Evolutionary conservation across 1,284 basidiomycete species (phyloP), one percentile per base, ranked within the genome.

Genomic region (Sutorius eximius): DNA sequence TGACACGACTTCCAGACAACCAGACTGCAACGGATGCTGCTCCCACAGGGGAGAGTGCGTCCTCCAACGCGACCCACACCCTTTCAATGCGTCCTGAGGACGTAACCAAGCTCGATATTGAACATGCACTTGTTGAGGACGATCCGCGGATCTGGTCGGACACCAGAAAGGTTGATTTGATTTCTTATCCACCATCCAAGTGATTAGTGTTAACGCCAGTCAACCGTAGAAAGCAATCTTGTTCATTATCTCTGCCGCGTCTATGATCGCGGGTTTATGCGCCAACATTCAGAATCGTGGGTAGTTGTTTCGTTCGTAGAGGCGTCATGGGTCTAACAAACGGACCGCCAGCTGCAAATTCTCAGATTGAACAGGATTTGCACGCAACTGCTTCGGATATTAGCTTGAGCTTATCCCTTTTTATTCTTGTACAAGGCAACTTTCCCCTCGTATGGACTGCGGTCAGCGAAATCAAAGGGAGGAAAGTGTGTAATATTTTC

Each of bases 81-180:
- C 29, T 45, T 38, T 57, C 46, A 16, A 24, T 15, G 1, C 38
- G 43, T 30, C 41, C 55, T 1, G 36, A 44, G 18, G 32, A 34
- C 11, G 32, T 41, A 5, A 34, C 40, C 41, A 57, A 66, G 45
- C 56, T 49, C 27, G 86, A 89, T 63, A 87, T 89, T 48, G 86
- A 89, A 64, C 86, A 88, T 67, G 75, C 78, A 12, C 20, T 24
- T 72, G 92, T 94, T 5, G 74, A 78, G 3, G 81, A 94, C 64
- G 93, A 95, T 72, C 93, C 93, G 3, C 76, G 92, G 38, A 64
- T 76, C 53, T 95, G 93, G 93, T 82, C 83, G 1, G 58, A 68
- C 20, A 56, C 74, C 40, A 82, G 85, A 63, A 95, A 95, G 80
- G 85, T 85, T 30, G 16, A 63, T 61, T 45, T 34, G 16, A 63